Evolutionary conservation across 148 eudicot genomes (phyloP).

Genomic region (Cornus kousa): DNA sequence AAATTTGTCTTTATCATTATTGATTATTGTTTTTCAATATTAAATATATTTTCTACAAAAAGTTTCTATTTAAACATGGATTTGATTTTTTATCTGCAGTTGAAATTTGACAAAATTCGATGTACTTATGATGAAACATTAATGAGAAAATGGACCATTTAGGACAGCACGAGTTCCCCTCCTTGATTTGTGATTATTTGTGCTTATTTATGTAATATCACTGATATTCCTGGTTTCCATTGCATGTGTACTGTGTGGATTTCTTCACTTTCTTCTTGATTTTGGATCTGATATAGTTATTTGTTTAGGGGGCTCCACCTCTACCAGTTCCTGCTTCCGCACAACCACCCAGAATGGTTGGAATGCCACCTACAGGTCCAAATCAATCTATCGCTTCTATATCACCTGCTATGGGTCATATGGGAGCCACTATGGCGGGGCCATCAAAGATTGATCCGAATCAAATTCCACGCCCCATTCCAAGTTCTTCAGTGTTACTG

Average conservation of each 20-base stretch:
- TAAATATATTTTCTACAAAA: too few species aligned
- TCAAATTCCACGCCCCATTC: conserved; percentile 91
- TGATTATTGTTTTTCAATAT: too few species aligned
- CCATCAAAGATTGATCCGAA: conserved; percentile 88
- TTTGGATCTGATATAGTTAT: conserved; percentile 17
- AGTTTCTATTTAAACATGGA: too few species aligned
- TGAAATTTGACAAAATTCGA: not conserved
- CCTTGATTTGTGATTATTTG: not conserved
- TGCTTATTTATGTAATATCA: not conserved
- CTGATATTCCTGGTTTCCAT: not conserved
- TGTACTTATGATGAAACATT: not conserved
- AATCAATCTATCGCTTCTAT: conserved; percentile 62
- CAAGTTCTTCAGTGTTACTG: conserved; percentile 53
- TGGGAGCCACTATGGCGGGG: conserved; percentile 49
- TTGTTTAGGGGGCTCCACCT: conserved; percentile 61
- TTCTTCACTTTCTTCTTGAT: conserved; percentile 7
- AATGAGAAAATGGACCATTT: not conserved
- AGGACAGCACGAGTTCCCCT: not conserved
- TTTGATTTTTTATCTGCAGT: too few species aligned
- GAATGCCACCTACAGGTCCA: conserved; percentile 69
- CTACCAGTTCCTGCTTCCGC: conserved; percentile 57
- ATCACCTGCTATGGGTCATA: conserved; percentile 62
- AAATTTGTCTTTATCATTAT: too few species aligned
- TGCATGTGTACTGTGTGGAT: not conserved
- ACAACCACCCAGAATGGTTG: conserved; percentile 69